These are phyloP conservation scores for Rhizopogon hawkerae DNA, from an alignment of 1,284 basidiomycete genomes.

Conservation along the genomic window DNA sequence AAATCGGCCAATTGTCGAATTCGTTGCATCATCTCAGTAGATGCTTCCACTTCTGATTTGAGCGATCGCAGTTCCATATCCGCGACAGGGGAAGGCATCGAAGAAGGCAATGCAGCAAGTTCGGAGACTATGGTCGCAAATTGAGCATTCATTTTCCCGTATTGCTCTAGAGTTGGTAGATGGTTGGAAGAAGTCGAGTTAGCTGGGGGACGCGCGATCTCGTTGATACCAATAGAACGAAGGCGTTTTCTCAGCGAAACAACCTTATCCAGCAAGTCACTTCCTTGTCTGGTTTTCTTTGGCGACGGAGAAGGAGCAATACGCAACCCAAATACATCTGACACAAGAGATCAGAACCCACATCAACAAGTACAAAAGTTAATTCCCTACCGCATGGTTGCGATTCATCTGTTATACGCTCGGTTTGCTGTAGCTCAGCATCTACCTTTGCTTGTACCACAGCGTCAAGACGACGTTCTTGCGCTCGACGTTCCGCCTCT, in stretches of 20 bases:
- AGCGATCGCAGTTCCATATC: constrained; percentile 55
- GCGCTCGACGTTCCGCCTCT: constrained; percentile 11
- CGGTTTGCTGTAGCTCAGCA: constrained; percentile 6
- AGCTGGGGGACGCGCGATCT: constrained; percentile 37
- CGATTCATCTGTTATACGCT: neutral
- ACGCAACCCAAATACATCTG: constrained; percentile 54
- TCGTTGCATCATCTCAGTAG: constrained; percentile 40
- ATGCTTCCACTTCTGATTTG: constrained; percentile 46
- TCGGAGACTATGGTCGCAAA: constrained; percentile 41
- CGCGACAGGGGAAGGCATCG: constrained; percentile 32
- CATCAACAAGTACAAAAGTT: constrained; percentile 4
- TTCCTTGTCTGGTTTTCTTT: constrained; percentile 28
- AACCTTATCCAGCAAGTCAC: constrained; percentile 34
- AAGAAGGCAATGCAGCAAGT: constrained; percentile 38
- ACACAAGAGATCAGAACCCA: constrained; percentile 2
- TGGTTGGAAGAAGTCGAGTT: constrained; percentile 31
- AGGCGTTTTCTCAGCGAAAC: constrained; percentile 48
- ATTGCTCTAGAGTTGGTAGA: constrained; percentile 45
- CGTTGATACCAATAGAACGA: constrained; percentile 51
- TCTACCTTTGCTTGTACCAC: constrained; percentile 20
- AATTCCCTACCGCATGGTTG: constrained; percentile 17
- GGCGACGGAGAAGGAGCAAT: constrained; percentile 26
- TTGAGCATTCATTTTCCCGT: constrained; percentile 36
- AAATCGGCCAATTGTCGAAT: constrained; percentile 48
- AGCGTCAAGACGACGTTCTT: constrained; percentile 24